phyloP scores from a whole-genome alignment of 2,329 filamentous ascomycete genomes.

The Aspergillus uvarum region DNA sequence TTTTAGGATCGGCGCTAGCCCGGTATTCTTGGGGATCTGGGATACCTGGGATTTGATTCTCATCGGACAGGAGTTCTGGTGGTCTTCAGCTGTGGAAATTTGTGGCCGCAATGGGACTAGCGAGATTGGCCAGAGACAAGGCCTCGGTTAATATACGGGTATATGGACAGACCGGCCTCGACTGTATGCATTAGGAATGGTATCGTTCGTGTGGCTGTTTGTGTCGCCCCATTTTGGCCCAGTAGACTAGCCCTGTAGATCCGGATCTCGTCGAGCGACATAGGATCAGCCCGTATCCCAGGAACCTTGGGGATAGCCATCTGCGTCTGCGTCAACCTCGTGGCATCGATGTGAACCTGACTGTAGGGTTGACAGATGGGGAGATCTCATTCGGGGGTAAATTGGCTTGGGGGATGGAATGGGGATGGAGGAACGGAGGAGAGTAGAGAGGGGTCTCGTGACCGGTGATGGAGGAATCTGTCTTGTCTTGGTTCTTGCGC shows the following conservation, averaged over 20 bases:
- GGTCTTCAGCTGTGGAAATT: background rate
- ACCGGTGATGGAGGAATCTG: background rate
- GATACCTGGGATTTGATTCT: no score
- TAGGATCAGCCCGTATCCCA: background rate
- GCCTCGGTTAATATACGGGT: background rate
- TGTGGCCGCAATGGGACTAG: background rate
- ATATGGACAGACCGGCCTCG: background rate
- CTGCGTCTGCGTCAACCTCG: background rate
- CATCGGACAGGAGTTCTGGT: background rate
- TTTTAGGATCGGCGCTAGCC: background rate
- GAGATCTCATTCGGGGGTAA: background rate
- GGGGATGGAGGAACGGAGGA: no score
- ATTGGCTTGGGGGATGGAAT: background rate
- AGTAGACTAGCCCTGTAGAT: background rate
- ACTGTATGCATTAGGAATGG: background rate
- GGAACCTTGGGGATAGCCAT: background rate
- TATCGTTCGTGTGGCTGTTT: background rate
- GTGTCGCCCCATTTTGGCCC: background rate
- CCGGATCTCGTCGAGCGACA: background rate
- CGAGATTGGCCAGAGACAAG: background rate
- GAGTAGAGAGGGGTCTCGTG: background rate
- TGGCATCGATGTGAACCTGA: background rate
- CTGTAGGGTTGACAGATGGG: background rate
- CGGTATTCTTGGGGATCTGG: background rate
- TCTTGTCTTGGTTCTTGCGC: no score